These are phyloP conservation scores for Quercus glauca DNA, from an alignment of 306 rosid genomes.

Conservation along the genomic window DNA sequence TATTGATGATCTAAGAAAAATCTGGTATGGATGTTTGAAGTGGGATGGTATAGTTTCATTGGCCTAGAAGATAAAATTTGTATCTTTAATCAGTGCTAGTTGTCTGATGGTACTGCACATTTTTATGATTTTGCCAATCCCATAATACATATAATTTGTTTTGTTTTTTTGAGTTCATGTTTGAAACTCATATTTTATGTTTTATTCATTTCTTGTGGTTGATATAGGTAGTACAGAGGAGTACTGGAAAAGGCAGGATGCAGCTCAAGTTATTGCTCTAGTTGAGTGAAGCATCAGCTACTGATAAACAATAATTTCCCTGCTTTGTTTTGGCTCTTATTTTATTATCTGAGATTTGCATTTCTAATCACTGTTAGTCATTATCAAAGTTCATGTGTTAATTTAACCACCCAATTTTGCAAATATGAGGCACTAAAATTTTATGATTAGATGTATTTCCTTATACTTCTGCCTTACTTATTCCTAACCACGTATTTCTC, in stretches of 20 bases:
- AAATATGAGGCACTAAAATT: background rate
- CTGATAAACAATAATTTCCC: background rate
- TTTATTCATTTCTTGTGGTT: conserved; percentile 19
- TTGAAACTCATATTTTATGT: conserved; percentile 5
- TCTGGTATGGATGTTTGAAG: background rate
- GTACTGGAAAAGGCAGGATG: conserved; percentile 94
- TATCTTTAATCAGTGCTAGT: conserved; percentile 3
- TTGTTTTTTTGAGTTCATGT: background rate
- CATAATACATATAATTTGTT: background rate
- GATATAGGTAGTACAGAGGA: conserved; percentile 92
- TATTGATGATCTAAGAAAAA: background rate
- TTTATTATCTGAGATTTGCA: background rate
- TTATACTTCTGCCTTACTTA: background rate
- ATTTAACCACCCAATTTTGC: background rate
- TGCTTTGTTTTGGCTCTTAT: background rate
- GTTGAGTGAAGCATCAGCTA: conserved; percentile 39
- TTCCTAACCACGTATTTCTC: background rate
- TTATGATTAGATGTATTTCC: background rate
- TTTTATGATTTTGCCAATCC: background rate
- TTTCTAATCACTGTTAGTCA: background rate
- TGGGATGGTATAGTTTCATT: background rate
- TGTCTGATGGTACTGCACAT: conserved; percentile 2
- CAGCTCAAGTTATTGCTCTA: conserved; percentile 83
- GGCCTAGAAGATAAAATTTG: background rate
- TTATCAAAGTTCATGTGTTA: background rate